phyloP scores from a whole-genome alignment of 148 eudicot species.

The Rheum nobile region DNA sequence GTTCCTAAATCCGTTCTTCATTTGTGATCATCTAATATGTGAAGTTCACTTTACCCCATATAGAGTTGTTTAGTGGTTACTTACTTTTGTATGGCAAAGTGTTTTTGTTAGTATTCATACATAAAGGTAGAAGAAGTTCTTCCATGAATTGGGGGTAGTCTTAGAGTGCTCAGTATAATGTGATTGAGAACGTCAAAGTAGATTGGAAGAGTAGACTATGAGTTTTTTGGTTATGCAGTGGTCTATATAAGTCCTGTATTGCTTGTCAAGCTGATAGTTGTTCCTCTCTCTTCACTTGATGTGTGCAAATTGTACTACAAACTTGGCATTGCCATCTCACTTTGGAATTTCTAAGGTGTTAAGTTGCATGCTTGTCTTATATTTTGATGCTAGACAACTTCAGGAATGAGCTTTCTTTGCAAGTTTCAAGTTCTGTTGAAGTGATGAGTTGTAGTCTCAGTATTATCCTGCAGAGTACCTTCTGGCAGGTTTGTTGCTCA shows the following conservation, averaged over 20 bases:
- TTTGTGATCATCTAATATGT: too few relatives aligned
- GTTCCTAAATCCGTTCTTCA: too few relatives aligned
- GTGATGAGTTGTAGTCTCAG: background rate
- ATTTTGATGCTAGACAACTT: background rate
- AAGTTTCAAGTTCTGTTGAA: background rate
- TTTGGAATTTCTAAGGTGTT: background rate
- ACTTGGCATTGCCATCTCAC: background rate
- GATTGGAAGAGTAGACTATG: background rate
- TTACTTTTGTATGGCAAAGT: background rate
- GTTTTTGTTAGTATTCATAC: background rate
- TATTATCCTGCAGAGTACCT: background rate
- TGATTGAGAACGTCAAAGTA: too few relatives aligned
- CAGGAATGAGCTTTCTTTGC: background rate
- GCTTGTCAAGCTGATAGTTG: background rate
- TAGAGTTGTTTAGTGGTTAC: too few relatives aligned
- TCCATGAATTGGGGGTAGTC: too few relatives aligned
- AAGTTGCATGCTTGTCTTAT: background rate
- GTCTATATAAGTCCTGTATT: background rate
- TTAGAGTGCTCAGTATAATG: background rate
- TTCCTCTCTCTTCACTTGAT: background rate
- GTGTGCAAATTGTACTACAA: background rate
- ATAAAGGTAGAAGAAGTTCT: background rate
- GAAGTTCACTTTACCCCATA: too few relatives aligned
- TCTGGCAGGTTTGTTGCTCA: background rate
- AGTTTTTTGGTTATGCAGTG: background rate